Evolutionary conservation across 352 stramenopile genomes (phyloP).

Genomic region (Saprolegnia diclina): DNA sequence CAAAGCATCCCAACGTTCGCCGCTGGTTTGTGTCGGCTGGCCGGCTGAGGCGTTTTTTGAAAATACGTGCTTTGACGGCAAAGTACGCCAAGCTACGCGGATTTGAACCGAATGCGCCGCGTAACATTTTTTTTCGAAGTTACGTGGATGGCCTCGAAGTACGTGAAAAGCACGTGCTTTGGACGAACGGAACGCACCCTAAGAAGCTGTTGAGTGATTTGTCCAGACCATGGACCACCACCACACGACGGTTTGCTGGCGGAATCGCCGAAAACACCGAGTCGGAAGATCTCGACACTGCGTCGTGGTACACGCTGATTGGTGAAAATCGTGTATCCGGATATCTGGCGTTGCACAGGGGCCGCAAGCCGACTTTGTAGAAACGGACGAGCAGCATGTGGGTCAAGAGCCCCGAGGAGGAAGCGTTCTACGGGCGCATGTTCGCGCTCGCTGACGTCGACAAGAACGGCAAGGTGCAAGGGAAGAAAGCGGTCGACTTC

Average conservation of each 20-base stretch:
- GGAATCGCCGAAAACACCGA: too few relatives aligned
- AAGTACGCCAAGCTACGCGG: background rate
- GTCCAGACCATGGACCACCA: too few relatives aligned
- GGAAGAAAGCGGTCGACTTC: slow-evolving; percentile 23
- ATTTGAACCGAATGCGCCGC: background rate
- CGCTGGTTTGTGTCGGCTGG: too few relatives aligned
- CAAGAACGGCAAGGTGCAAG: slow-evolving; percentile 22
- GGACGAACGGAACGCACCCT: background rate
- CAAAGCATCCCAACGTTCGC: too few relatives aligned
- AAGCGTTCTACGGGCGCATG: slow-evolving; percentile 22
- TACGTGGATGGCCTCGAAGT: background rate
- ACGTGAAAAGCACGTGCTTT: background rate
- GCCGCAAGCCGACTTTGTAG: too few relatives aligned
- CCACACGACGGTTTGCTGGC: too few relatives aligned
- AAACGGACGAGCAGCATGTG: background rate
- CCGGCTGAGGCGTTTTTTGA: too few relatives aligned
- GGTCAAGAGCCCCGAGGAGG: slow-evolving; percentile 14
- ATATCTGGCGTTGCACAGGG: too few relatives aligned
- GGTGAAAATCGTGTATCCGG: too few relatives aligned
- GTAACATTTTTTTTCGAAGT: slow-evolving; percentile 1
- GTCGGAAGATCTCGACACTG: too few relatives aligned
- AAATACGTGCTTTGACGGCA: background rate
- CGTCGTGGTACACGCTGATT: too few relatives aligned
- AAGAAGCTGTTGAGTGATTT: too few relatives aligned
- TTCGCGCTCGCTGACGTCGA: slow-evolving; percentile 21